Evolutionary conservation across 306 rosid genomes (phyloP).

Genomic region (Quercus robur): DNA sequence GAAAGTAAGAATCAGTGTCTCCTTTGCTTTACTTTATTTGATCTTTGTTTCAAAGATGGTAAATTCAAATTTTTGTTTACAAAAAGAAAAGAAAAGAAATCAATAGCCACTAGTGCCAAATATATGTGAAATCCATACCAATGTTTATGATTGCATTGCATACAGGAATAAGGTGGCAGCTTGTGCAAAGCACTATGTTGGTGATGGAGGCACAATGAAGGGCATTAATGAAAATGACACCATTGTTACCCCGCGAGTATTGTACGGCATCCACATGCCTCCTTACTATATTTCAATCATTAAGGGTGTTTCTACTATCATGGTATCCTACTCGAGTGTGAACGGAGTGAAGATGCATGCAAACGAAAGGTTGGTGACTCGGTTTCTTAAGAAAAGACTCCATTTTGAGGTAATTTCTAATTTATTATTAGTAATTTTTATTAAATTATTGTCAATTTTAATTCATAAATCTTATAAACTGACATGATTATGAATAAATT

Average conservation of each 20-base stretch:
- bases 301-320: constrained; percentile 8
- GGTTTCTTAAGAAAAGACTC: neutral
- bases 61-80: too few relatives aligned
- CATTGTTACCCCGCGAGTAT: neutral
- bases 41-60: neutral
- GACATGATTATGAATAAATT: too few relatives aligned
- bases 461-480: too few relatives aligned
- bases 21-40: neutral
- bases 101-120: too few relatives aligned
- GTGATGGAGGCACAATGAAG: constrained; percentile 2
- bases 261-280: constrained; percentile 6
- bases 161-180: neutral
- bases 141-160: neutral
- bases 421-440: neutral
- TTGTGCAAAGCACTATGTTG: constrained; percentile 15
- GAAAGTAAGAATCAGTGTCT: neutral
- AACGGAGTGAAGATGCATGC: constrained; percentile 19
- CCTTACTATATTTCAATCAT: neutral
- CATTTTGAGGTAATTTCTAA: neutral
- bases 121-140: neutral
- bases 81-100: too few relatives aligned
- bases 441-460: neutral
- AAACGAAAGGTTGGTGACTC: neutral
- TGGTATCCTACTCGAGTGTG: constrained; percentile 1
- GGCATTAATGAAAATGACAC: constrained; percentile 9